A percentile compares a stretch with the other conserved stretches of the same genome.
phyloP scores from a whole-genome alignment of 106 monocot genomes.

The Dendrobium nobile region DNA sequence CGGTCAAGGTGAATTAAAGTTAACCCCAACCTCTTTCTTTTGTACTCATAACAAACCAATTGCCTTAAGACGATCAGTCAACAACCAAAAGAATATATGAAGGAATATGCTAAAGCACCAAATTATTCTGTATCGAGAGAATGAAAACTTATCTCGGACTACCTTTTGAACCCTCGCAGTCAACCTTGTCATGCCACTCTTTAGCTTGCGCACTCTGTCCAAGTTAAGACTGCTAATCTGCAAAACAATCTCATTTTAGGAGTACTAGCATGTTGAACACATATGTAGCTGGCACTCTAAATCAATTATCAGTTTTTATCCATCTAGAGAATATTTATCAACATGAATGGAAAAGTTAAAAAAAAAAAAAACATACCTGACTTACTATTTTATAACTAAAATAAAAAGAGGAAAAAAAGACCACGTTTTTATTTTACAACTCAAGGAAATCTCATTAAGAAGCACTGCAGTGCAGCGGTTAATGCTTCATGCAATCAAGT shows the following conservation, averaged over 20 bases:
- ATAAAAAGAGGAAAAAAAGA: not conserved
- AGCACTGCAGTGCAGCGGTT: not conserved
- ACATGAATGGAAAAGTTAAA: not conserved
- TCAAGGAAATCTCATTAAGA: not conserved
- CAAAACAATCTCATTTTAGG: not conserved
- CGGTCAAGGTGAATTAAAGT: not conserved
- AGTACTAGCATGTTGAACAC: not conserved
- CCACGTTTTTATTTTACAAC: not conserved
- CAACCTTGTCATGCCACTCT: conserved; percentile 95
- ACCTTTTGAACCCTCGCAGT: conserved; percentile 96
- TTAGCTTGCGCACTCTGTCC: conserved; percentile 93
- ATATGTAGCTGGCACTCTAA: not conserved
- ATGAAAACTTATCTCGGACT: not conserved
- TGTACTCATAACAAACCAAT: not conserved
- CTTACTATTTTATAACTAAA: not conserved
- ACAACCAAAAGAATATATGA: not conserved
- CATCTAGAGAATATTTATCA: too few relatives aligned
- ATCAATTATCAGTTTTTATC: not conserved
- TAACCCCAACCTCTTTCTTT: not conserved
- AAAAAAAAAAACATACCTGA: not conserved
- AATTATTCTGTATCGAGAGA: too few relatives aligned
- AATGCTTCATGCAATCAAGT: not conserved
- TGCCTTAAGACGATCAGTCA: not conserved
- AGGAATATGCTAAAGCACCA: not conserved
- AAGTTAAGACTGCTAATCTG: conserved; percentile 98